Base-by-base conservation (phyloP, 768 basidiomycete species). In the Nidula microcarpa region DNA sequence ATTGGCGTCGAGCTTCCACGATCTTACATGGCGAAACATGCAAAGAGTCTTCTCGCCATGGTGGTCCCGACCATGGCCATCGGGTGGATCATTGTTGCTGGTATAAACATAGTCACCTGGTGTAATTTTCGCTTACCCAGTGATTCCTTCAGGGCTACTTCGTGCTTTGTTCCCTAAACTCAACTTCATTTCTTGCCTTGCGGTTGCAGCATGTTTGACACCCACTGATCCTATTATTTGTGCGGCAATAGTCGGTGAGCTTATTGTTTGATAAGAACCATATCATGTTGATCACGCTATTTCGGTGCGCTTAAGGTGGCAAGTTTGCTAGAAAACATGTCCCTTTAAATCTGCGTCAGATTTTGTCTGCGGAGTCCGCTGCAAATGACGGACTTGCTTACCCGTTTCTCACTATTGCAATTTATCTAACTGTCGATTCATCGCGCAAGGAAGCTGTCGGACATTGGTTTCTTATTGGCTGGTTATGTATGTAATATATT, bases 301-400 rank as follows among this genome's bases (percentile, higher is more conserved):
- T 35, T 47, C 33, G 44, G 36, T 39, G 39, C 13, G 17, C 2
- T 7, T 5, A 11, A 89, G 88, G 86, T 8, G 89, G 90, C 0
- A 83, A 76, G 54, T 92, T 79, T 57, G 89, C 90, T 0, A 68
- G 74, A 11, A 80, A 77, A 53, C 80, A 91, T 60, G 89, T 92
- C 4, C 88, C 89, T 4, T 56, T 71, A 5, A 86, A 91, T 50
- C 76, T 98, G 18, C 84, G 95, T 32, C 87, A 84, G 18, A 77
- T 97, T 43, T 74, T 97, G 6, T 81, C 89, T 0, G 92, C 91
- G 0, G 96, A 98, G 69, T 91, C 90, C 5, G 97, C 95, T 0
- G 87, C 91, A 6, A 99, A 99, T 68, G 97, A 98, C 60, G 97
- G 97, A 1, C 78, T 98, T 11, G 94, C 95, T 1, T 97, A 95